phyloP scores from a whole-genome alignment of 768 basidiomycete species.

The Naganishia onofrii region DNA sequence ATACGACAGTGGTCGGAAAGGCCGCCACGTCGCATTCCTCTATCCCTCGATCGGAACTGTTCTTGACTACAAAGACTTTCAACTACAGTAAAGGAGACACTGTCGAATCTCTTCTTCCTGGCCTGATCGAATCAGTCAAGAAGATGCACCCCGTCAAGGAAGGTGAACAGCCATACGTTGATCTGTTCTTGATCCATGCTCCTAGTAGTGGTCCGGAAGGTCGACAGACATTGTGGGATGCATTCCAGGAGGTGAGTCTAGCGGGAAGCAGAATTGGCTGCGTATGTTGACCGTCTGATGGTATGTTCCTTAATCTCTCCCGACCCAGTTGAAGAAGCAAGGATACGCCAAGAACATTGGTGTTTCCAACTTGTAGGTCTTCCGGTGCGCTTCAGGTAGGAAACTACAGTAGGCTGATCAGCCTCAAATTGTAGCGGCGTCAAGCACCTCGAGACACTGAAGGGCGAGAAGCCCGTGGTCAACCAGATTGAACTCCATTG shows the following conservation, averaged over 20 bases:
- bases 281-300: background rate
- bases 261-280: background rate
- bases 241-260: constrained; percentile 36
- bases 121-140: constrained; percentile 38
- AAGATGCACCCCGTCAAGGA: constrained; percentile 40
- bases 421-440: constrained; percentile 35
- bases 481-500: constrained; percentile 52
- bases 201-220: constrained; percentile 50
- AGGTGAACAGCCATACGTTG: constrained; percentile 42
- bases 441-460: constrained; percentile 45
- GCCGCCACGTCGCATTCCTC: constrained; percentile 31
- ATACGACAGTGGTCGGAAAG: constrained; percentile 39
- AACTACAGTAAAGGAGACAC: constrained; percentile 32
- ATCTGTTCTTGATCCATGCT: constrained; percentile 53
- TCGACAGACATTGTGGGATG: constrained; percentile 45
- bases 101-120: constrained; percentile 24
- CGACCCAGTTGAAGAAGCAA: constrained; percentile 35
- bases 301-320: background rate
- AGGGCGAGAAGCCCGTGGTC: constrained; percentile 41
- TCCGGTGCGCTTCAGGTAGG: background rate
- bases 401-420: background rate
- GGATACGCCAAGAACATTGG: constrained; percentile 47
- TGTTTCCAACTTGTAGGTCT: constrained; percentile 49
- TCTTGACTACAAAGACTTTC: constrained; percentile 48
- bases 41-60: constrained; percentile 37